Evolutionary conservation across 2,329 filamentous ascomycete species (phyloP), one percentile per base, ranked within the genome.

Genomic region (Atkinsonella hypoxylon): DNA sequence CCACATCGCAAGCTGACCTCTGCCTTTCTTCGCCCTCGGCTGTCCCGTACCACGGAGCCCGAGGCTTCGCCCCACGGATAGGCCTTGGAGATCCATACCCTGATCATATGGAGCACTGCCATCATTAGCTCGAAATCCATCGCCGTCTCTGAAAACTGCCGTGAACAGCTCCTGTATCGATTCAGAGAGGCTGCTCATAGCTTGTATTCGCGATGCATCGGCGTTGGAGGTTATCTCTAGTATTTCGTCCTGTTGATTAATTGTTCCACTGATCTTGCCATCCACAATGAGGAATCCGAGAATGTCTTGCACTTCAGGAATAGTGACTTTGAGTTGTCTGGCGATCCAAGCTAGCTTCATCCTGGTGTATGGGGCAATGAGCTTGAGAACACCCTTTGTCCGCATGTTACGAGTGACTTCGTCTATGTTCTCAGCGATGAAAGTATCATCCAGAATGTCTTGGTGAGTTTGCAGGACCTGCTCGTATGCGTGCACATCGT

Each of bases 341-440:
- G 89, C 89, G 58, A 98, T 89, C 76, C 94, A 95, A 18, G 76
- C 74, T 22, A 97, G 74, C 56, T 85, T 88, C 79, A 97, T 95
- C 48, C 89, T 83, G 6, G 88, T 94, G 72, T 97, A 98, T 0
- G 93, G 93, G 4, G 89, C 89, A 56, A 97, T 93, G 22, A 97
- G 76, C 70, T 93, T 95, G 56, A 95, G 72, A 10, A 97, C 83
- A 1, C 90, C 91, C 74, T 96, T 96, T 57, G 90, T 97, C 50
- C 93, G 87, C 85, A 98, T 95, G 67, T 93, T 96, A 42, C 93
- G 87, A 48, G 91, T 98, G 51, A 98, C 91, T 70, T 98, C 93
- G 67, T 97, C 93, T 59, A 98, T 98, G 65, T 98, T 97, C 70
- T 97, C 93, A 30, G 91, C 91, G 59, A 98, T 98, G 70, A 97